A percentile compares a stretch with the other conserved stretches of the same genome.
Conservation (phyloP, 805 yeast genomes). For the Citeromyces matritensis region DNA sequence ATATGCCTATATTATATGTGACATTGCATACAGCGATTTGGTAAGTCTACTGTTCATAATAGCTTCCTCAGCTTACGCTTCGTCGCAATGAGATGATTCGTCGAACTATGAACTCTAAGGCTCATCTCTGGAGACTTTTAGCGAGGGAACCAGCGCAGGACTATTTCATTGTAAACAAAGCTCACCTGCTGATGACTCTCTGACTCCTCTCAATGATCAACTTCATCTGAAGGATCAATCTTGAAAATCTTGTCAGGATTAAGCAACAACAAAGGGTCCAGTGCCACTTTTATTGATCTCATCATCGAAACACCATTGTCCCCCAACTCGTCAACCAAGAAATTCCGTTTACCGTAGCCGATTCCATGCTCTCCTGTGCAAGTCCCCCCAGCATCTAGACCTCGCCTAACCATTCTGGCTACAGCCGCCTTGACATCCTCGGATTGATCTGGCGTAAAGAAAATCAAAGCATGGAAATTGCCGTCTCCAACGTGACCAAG, state of each 20-base stretch:
- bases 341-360: constrained; percentile 63
- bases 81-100: too few relatives aligned
- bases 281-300: constrained; percentile 57
- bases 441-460: constrained; percentile 37
- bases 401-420: constrained; percentile 47
- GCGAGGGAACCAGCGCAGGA: too few relatives aligned
- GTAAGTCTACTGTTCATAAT: too few relatives aligned
- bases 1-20: too few relatives aligned
- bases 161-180: too few relatives aligned
- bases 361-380: constrained; percentile 84
- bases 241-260: constrained; percentile 73
- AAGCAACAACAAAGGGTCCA: constrained; percentile 60
- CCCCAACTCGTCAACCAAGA: constrained; percentile 50
- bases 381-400: constrained; percentile 63
- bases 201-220: constrained; percentile 4
- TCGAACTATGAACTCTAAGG: too few relatives aligned
- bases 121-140: too few relatives aligned
- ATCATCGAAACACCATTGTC: constrained; percentile 50
- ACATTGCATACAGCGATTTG: too few relatives aligned
- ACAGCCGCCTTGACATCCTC: constrained; percentile 32
- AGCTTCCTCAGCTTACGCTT: too few relatives aligned
- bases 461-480: constrained; percentile 56
- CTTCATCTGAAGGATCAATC: constrained; percentile 31
- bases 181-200: too few relatives aligned
- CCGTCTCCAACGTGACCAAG: constrained; percentile 83